A percentile compares a stretch with the other conserved stretches of the same genome.
Conservation (phyloP, 768 basidiomycete genomes). For the Trametes cingulata region DNA sequence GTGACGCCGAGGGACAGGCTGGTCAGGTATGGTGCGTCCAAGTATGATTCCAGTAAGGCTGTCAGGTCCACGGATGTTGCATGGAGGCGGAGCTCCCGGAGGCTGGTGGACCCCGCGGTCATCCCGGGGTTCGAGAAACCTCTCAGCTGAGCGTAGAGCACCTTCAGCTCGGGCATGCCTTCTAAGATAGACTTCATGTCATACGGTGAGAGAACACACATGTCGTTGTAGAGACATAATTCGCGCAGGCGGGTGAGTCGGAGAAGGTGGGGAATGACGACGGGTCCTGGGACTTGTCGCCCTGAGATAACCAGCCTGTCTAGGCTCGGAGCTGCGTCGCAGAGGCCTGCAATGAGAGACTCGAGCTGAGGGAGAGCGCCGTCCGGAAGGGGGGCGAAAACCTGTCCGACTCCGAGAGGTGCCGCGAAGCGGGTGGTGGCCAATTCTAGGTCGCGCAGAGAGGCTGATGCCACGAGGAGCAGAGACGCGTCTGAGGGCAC, state of each 20-base stretch:
- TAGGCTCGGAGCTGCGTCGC: not conserved
- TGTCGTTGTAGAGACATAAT: not conserved
- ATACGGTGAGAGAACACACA: not conserved
- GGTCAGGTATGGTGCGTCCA: not conserved
- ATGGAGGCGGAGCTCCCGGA: not conserved
- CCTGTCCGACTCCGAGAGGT: not conserved
- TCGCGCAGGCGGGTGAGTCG: slow-evolving; percentile 2
- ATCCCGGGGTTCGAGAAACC: not conserved
- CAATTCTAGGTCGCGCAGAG: not conserved
- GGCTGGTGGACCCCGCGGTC: not conserved
- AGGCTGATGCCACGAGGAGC: not conserved
- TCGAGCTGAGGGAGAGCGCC: not conserved
- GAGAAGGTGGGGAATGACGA: not conserved
- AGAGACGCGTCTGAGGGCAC: slow-evolving; percentile 3
- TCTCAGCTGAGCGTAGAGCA: not conserved
- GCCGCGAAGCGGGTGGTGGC: not conserved
- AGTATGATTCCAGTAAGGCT: not conserved
- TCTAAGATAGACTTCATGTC: not conserved
- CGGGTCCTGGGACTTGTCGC: not conserved
- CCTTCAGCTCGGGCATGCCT: not conserved
- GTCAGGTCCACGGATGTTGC: not conserved
- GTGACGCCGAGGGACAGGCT: not conserved
- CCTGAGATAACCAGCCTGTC: not conserved
- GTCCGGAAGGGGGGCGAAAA: not conserved
- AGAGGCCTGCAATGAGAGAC: not conserved